phyloP scores from a whole-genome alignment of 768 basidiomycete species.

The Trichaptum fuscoviolaceum region DNA sequence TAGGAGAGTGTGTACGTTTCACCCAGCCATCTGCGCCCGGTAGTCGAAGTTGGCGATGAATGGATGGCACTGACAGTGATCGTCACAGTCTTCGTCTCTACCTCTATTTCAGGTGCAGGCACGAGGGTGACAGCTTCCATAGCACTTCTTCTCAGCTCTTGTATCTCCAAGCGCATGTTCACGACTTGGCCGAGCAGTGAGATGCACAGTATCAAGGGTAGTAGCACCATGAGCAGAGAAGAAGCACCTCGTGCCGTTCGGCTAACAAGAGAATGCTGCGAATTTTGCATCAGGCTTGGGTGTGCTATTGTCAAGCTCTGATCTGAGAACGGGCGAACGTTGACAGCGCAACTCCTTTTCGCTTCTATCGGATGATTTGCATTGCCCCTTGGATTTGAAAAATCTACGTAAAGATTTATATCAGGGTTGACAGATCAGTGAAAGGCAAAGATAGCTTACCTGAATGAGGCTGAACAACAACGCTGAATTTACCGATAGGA shows the following conservation, averaged over 20 bases:
- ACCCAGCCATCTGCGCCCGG: neutral
- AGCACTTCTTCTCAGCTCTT: neutral
- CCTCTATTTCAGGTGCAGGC: neutral
- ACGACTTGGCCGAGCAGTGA: neutral
- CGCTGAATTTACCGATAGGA: constrained; percentile 63
- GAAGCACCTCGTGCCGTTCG: neutral
- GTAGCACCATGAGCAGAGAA: neutral
- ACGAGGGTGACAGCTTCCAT: neutral
- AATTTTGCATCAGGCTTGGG: neutral
- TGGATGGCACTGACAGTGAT: neutral
- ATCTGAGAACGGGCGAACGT: constrained; percentile 17
- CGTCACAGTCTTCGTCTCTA: neutral
- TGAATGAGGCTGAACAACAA: constrained; percentile 45
- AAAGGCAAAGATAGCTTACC: constrained; percentile 36
- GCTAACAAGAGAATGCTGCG: neutral
- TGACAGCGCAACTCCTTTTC: constrained; percentile 45
- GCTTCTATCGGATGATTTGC: constrained; percentile 33
- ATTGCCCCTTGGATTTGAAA: constrained; percentile 35
- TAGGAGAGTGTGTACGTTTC: neutral
- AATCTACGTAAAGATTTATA: constrained; percentile 10
- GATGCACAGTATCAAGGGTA: neutral
- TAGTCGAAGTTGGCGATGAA: neutral
- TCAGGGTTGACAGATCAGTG: constrained; percentile 4
- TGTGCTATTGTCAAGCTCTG: constrained; percentile 2
- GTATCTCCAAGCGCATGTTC: neutral